A percentile compares a stretch with the other conserved stretches of the same genome.
Conservation (phyloP, 2,329 filamentous ascomycete genomes). For the Dothistroma septosporum region DNA sequence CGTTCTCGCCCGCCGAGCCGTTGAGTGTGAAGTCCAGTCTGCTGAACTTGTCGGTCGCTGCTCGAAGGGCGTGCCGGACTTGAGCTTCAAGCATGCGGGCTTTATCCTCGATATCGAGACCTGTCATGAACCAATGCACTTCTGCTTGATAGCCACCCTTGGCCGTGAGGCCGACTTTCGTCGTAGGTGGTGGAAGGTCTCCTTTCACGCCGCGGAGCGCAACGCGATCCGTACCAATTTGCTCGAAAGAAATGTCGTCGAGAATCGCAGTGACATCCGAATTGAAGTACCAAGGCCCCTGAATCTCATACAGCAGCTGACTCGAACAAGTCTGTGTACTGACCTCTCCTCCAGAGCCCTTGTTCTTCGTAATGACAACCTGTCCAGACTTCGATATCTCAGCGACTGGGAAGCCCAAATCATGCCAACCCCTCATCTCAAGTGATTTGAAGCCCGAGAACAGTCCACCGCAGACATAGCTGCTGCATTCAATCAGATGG, state of each 20-base stretch:
- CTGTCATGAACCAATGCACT: constrained; percentile 43
- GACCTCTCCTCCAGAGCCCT: constrained; percentile 36
- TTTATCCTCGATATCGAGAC: constrained; percentile 46
- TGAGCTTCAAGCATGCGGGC: constrained; percentile 46
- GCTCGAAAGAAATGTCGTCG: constrained; percentile 49
- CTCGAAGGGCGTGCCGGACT: constrained; percentile 39
- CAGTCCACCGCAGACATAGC: constrained; percentile 43
- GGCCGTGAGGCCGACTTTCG: constrained; percentile 48
- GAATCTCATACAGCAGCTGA: constrained; percentile 54
- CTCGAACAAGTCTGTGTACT: constrained; percentile 50
- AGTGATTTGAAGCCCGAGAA: constrained; percentile 43
- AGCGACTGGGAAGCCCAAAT: constrained; percentile 40
- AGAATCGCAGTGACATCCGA: constrained; percentile 54
- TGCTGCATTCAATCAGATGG: constrained; percentile 44
- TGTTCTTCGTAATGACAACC: constrained; percentile 38
- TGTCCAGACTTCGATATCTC: constrained; percentile 36
- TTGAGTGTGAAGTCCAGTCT: constrained; percentile 39
- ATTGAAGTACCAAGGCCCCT: constrained; percentile 56
- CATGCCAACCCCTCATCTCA: constrained; percentile 38
- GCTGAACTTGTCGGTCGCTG: constrained; percentile 36
- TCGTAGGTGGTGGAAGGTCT: constrained; percentile 47
- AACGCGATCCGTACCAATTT: constrained; percentile 49
- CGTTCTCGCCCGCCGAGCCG: constrained; percentile 44
- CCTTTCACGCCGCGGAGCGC: constrained; percentile 45
- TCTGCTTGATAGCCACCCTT: constrained; percentile 48